Evolutionary conservation across 1,284 basidiomycete genomes (phyloP).

Genomic region (Cerrena zonata): DNA sequence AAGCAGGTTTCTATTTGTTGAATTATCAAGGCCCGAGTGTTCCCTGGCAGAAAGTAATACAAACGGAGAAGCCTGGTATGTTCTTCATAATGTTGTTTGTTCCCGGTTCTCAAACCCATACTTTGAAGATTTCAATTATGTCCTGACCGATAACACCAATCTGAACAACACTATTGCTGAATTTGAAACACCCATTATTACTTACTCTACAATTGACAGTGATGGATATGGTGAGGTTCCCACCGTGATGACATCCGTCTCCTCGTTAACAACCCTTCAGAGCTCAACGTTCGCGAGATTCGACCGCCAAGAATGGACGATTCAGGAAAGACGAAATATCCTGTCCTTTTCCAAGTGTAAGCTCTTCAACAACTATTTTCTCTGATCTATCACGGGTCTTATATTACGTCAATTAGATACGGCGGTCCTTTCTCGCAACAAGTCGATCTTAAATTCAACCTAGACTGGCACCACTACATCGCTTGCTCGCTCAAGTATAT

Average conservation of each 20-base stretch:
- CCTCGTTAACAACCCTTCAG: slow-evolving; percentile 30
- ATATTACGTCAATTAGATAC: slow-evolving; percentile 48
- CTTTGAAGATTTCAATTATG: slow-evolving; percentile 43
- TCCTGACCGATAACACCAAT: slow-evolving; percentile 68
- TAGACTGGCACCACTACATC: slow-evolving; percentile 86
- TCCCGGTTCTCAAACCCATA: neutral
- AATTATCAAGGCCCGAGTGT: slow-evolving; percentile 77
- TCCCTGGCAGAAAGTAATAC: slow-evolving; percentile 81
- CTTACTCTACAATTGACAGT: slow-evolving; percentile 65
- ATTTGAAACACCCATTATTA: slow-evolving; percentile 70
- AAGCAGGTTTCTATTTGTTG: slow-evolving; percentile 80
- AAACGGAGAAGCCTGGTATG: slow-evolving; percentile 56
- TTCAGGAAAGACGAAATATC: slow-evolving; percentile 87
- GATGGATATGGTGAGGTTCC: slow-evolving; percentile 69
- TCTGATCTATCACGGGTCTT: too few relatives aligned
- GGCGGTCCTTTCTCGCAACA: slow-evolving; percentile 85
- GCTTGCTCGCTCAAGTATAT: slow-evolving; percentile 81
- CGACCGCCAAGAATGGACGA: slow-evolving; percentile 89
- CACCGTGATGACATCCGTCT: neutral
- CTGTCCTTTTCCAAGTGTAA: slow-evolving; percentile 83
- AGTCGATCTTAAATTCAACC: slow-evolving; percentile 60
- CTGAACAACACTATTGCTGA: slow-evolving; percentile 67
- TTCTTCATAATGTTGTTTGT: slow-evolving; percentile 10
- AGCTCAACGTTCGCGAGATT: slow-evolving; percentile 84
- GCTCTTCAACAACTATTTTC: too few relatives aligned